Conservation (phyloP, 345 rosid genomes). For the Gynandropsis gynandra region DNA sequence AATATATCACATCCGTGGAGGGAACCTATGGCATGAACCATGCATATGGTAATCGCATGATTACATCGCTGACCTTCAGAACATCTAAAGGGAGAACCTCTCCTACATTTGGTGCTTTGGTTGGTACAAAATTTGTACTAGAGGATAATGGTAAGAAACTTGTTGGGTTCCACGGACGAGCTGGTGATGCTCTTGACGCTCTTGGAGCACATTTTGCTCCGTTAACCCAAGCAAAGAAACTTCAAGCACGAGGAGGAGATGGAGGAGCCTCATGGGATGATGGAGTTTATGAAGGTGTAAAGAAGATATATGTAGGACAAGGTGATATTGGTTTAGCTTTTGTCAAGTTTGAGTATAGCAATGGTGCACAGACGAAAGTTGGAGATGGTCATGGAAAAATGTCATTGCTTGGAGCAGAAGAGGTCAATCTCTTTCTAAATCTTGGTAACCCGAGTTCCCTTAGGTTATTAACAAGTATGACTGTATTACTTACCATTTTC, state of each 20-base stretch:
- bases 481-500: too few species aligned
- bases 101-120: slow-evolving; percentile 17
- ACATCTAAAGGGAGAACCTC: slow-evolving; percentile 26
- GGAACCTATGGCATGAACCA: slow-evolving; percentile 9
- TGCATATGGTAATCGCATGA: slow-evolving; percentile 1
- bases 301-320: slow-evolving; percentile 25
- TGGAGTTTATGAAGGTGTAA: slow-evolving; percentile 25
- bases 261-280: slow-evolving; percentile 31
- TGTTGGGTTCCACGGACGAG: slow-evolving; percentile 23
- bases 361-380: slow-evolving; percentile 9
- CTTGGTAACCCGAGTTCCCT: too few species aligned
- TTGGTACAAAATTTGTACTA: slow-evolving; percentile 22
- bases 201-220: background rate
- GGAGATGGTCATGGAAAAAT: too few species aligned
- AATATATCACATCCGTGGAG: slow-evolving; percentile 21
- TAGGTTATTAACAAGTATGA: too few species aligned
- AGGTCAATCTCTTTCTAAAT: too few species aligned
- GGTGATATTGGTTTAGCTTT: slow-evolving; percentile 22
- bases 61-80: slow-evolving; percentile 16
- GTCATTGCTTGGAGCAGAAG: too few species aligned
- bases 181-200: slow-evolving; percentile 13
- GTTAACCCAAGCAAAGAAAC: too few species aligned
- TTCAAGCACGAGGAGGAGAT: background rate
- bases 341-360: slow-evolving; percentile 22
- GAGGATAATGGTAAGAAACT: slow-evolving; percentile 19